Evolutionary conservation across 805 yeast species (phyloP).

Genomic region (Wickerhamomyces sydowiorum): DNA sequence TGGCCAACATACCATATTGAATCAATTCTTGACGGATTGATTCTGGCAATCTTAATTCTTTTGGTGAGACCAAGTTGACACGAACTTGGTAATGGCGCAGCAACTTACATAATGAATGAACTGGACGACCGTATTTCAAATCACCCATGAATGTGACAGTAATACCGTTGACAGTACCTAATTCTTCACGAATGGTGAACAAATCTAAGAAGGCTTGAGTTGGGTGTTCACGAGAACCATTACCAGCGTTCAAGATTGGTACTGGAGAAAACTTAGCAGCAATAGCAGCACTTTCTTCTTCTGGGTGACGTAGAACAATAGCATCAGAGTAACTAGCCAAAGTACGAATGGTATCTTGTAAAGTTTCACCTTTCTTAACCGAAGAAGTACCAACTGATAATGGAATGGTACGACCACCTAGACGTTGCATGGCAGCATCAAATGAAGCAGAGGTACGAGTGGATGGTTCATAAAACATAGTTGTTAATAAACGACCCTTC

Average conservation of each 20-base stretch:
- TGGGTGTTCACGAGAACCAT: constrained; percentile 97
- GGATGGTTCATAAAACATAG: constrained; percentile 97
- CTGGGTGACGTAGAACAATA: constrained; percentile 94
- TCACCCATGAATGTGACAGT: constrained; percentile 99
- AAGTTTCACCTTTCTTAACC: constrained; percentile 95
- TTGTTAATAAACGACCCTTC: constrained; percentile 86
- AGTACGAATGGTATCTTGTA: constrained; percentile 94
- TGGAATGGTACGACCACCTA: constrained; percentile 95
- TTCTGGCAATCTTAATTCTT: constrained; percentile 79
- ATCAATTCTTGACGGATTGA: constrained; percentile 62
- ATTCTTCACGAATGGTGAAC: constrained; percentile 97
- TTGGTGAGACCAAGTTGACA: constrained; percentile 87
- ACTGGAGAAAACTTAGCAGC: constrained; percentile 97
- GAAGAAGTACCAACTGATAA: constrained; percentile 85
- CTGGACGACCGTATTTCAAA: constrained; percentile 96
- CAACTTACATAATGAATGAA: constrained; percentile 89
- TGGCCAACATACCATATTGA: constrained; percentile 60
- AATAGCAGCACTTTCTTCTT: constrained; percentile 82
- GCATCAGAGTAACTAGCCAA: constrained; percentile 96
- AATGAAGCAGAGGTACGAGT: constrained; percentile 96
- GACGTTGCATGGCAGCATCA: constrained; percentile 99
- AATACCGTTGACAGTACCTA: constrained; percentile 97
- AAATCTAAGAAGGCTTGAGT: constrained; percentile 96
- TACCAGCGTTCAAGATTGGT: constrained; percentile 97
- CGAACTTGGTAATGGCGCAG: constrained; percentile 90